A percentile compares a stretch with the other conserved stretches of the same genome.
These are phyloP conservation scores for Candida boleticola DNA, from an alignment of 805 yeast genomes.

Conservation along the genomic window DNA sequence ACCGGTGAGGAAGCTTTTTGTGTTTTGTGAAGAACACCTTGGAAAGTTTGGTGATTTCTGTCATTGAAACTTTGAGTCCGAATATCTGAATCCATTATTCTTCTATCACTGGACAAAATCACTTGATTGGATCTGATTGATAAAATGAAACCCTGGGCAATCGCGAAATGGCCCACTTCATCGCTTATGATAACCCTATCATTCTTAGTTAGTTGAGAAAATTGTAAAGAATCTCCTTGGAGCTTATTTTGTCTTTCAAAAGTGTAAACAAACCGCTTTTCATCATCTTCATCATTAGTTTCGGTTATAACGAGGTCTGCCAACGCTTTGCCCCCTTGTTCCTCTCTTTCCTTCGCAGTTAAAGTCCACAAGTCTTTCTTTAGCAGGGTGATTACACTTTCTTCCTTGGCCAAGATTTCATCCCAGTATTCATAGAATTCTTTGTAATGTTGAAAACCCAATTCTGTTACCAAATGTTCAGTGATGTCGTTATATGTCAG, in stretches of 20 bases:
- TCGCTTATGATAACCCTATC: constrained; percentile 78
- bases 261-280: constrained; percentile 42
- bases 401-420: constrained; percentile 69
- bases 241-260: constrained; percentile 38
- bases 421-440: constrained; percentile 76
- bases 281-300: constrained; percentile 19
- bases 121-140: constrained; percentile 42
- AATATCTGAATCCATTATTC: constrained; percentile 44
- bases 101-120: constrained; percentile 51
- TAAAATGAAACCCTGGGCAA: constrained; percentile 61
- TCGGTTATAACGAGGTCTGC: constrained; percentile 46
- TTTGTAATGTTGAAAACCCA: constrained; percentile 32
- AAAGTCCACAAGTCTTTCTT: constrained; percentile 70
- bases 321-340: constrained; percentile 55
- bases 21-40: constrained; percentile 39
- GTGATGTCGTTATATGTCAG: constrained; percentile 51
- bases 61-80: constrained; percentile 43
- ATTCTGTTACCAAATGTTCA: constrained; percentile 40
- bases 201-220: constrained; percentile 50
- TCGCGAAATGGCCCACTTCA: constrained; percentile 72
- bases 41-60: constrained; percentile 47
- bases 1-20: constrained; percentile 1
- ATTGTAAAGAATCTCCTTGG: constrained; percentile 18
- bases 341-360: constrained; percentile 59
- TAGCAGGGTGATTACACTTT: constrained; percentile 48